Percentiles rank a stretch among this genome's conserved stretches.
Evolutionary conservation across 306 rosid genomes (phyloP).

Genomic region (Lathyrus aphaca): DNA sequence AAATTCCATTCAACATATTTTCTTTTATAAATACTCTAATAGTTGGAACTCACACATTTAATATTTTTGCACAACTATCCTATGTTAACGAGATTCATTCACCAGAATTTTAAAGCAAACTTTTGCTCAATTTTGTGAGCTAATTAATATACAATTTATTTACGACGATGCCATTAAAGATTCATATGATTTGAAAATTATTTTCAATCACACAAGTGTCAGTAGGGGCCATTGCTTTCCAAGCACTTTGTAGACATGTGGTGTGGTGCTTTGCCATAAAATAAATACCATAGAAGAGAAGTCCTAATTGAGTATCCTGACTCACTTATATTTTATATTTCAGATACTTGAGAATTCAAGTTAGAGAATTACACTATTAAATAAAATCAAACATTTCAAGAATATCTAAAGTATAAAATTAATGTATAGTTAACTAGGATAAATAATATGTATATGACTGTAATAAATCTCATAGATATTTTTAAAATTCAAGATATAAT

Average conservation of each 20-base stretch:
- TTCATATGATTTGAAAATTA: conserved; percentile 26
- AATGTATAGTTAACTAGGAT: too few species aligned
- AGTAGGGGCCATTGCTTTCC: conserved; percentile 39
- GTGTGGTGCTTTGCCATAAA: conserved; percentile 35
- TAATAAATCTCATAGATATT: too few species aligned
- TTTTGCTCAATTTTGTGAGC: not conserved
- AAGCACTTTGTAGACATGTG: conserved; percentile 41
- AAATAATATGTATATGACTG: too few species aligned
- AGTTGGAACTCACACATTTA: too few species aligned
- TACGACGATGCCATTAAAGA: conserved; percentile 6
- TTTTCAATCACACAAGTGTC: conserved; percentile 14
- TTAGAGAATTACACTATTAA: too few species aligned
- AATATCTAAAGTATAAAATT: too few species aligned
- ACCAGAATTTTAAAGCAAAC: not conserved
- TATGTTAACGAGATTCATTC: too few species aligned
- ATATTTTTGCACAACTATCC: too few species aligned
- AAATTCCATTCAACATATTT: too few species aligned
- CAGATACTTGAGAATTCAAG: not conserved
- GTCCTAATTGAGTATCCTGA: not conserved
- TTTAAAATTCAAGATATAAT: too few species aligned
- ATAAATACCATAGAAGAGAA: not conserved
- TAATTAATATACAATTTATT: conserved; percentile 24
- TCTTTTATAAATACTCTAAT: too few species aligned
- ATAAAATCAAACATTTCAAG: too few species aligned
- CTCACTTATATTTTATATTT: not conserved